Conservation (phyloP, 2,329 filamentous ascomycete species). For the Rhinocladiella similis region DNA sequence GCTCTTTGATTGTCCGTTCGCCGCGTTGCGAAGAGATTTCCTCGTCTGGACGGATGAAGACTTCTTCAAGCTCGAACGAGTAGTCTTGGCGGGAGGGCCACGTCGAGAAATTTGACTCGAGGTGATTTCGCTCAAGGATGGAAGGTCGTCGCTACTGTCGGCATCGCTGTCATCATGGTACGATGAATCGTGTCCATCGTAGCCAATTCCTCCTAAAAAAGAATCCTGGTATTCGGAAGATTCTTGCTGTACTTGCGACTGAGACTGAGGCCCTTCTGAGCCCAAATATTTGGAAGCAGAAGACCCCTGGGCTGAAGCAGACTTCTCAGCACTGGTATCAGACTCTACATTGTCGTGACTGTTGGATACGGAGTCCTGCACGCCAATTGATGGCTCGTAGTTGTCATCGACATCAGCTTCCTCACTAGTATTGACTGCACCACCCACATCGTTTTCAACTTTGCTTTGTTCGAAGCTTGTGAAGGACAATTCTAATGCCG, state of each 20-base stretch:
- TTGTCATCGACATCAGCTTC: neutral
- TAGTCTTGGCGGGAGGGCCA: neutral
- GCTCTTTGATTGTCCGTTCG: neutral
- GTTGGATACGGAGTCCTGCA: too few relatives aligned
- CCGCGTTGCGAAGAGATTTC: conserved; percentile 9
- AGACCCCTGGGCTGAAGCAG: neutral
- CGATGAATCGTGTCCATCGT: conserved; percentile 25
- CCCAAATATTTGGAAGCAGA: neutral
- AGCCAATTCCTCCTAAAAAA: conserved; percentile 26
- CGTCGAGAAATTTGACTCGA: conserved; percentile 17
- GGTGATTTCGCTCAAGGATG: conserved; percentile 21
- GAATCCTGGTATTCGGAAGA: conserved; percentile 6
- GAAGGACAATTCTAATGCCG: conserved; percentile 16
- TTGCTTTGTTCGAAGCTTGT: conserved; percentile 6
- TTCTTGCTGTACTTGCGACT: conserved; percentile 6
- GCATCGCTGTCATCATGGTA: conserved; percentile 19
- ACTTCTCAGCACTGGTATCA: neutral
- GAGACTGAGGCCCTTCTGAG: conserved; percentile 20
- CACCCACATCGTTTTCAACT: neutral
- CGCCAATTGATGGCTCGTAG: neutral
- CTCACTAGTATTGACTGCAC: neutral
- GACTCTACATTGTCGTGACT: neutral
- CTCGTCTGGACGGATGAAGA: conserved; percentile 4
- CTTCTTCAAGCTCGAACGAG: conserved; percentile 2
- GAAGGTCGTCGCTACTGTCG: conserved; percentile 23